Evolutionary conservation across 352 stramenopile species (phyloP).

Genomic region (Pythium coloratum): DNA sequence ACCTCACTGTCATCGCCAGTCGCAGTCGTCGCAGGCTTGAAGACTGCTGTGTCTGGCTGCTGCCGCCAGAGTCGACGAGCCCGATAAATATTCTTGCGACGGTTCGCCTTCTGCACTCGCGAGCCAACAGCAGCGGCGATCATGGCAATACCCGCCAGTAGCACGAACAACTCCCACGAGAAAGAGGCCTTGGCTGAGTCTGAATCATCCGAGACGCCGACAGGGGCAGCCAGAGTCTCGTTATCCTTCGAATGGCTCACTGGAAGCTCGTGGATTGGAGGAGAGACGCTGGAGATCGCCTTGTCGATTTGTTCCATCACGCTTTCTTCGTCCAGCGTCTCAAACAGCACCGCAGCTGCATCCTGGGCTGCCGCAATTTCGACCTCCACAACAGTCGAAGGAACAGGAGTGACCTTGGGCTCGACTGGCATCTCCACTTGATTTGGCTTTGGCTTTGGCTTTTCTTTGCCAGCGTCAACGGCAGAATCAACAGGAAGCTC

Average conservation of each 20-base stretch:
- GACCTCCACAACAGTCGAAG: neutral
- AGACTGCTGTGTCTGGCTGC: neutral
- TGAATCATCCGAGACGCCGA: neutral
- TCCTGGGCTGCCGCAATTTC: neutral
- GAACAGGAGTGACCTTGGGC: neutral
- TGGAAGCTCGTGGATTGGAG: neutral
- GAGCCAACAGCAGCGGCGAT: slow-evolving; percentile 48
- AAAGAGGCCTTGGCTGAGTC: slow-evolving; percentile 28
- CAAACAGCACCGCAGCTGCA: slow-evolving; percentile 1
- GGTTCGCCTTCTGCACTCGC: slow-evolving; percentile 48
- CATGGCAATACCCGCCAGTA: slow-evolving; percentile 41
- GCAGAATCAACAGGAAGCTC: neutral
- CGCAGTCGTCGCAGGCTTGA: neutral
- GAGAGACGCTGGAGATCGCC: neutral
- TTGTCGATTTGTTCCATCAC: slow-evolving; percentile 14
- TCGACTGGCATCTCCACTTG: neutral
- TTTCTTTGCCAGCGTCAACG: neutral
- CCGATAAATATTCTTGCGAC: slow-evolving; percentile 51
- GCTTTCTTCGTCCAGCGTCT: slow-evolving; percentile 1
- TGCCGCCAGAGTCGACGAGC: slow-evolving; percentile 38
- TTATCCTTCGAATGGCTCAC: neutral
- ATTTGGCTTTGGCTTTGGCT: neutral
- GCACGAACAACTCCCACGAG: slow-evolving; percentile 41
- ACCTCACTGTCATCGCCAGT: slow-evolving; percentile 34
- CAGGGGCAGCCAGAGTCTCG: too few species aligned